A percentile compares a stretch with the other conserved stretches of the same genome.
phyloP scores from a whole-genome alignment of 2,329 filamentous ascomycete species.

The Epicoccum nigrum region DNA sequence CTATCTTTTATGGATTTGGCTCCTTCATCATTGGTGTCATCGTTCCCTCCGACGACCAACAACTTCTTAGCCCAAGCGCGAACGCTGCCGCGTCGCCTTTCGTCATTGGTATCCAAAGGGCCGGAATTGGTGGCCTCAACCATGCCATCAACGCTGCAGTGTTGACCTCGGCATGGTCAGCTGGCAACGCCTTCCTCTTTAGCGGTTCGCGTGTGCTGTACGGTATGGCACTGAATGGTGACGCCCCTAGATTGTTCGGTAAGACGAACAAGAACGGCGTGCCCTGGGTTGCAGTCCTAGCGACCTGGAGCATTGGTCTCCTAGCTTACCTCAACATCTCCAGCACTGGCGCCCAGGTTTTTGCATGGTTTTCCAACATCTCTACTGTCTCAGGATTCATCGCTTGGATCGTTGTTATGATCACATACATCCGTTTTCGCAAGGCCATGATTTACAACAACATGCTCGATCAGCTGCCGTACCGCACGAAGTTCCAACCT shows the following conservation, averaged over 20 bases:
- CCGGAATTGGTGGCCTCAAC: conserved; percentile 70
- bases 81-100: conserved; percentile 46
- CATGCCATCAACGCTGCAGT: conserved; percentile 78
- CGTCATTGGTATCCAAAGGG: conserved; percentile 72
- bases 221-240: conserved; percentile 55
- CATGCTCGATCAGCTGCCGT: conserved; percentile 62
- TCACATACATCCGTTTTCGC: conserved; percentile 67
- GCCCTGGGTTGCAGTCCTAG: conserved; percentile 47
- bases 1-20: conserved; percentile 60
- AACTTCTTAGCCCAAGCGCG: conserved; percentile 49
- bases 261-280: conserved; percentile 54
- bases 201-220: conserved; percentile 60
- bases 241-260: conserved; percentile 60
- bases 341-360: conserved; percentile 56
- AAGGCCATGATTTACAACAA: conserved; percentile 54
- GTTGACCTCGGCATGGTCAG: conserved; percentile 73
- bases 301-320: conserved; percentile 50
- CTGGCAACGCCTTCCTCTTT: conserved; percentile 71
- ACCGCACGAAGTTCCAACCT: conserved; percentile 55
- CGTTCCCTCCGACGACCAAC: conserved; percentile 60
- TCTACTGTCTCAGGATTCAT: conserved; percentile 64
- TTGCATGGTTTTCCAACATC: conserved; percentile 74
- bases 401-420: conserved; percentile 61
- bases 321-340: conserved; percentile 59
- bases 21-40: conserved; percentile 66